Conservation (phyloP, 2,329 filamentous ascomycete species). For the Aschersonia sp. region DNA sequence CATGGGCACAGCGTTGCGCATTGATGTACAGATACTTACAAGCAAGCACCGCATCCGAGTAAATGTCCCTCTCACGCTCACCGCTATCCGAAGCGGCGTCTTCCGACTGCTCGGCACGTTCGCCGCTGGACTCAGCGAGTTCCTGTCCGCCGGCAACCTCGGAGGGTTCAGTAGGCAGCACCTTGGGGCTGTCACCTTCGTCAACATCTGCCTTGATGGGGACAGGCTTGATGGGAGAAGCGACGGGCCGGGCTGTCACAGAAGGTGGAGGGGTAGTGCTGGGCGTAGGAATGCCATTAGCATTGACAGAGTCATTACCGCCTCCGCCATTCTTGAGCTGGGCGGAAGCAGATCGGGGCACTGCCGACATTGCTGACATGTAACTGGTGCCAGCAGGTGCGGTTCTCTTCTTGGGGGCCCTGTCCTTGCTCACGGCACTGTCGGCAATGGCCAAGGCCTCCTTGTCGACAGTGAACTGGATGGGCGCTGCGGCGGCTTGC, state of each 20-base stretch:
- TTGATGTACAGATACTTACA: constrained; percentile 42
- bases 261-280: constrained; percentile 48
- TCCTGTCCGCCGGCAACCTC: constrained; percentile 50
- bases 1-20: not conserved
- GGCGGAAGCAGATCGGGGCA: constrained; percentile 45
- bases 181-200: constrained; percentile 67
- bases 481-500: constrained; percentile 89
- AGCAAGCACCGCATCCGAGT: constrained; percentile 77
- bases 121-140: constrained; percentile 41
- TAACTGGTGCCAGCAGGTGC: constrained; percentile 39
- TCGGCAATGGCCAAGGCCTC: constrained; percentile 82
- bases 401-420: constrained; percentile 54
- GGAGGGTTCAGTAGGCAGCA: constrained; percentile 57
- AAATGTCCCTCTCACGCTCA: constrained; percentile 80
- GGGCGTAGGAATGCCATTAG: constrained; percentile 55
- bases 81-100: constrained; percentile 58
- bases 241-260: constrained; percentile 25
- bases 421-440: constrained; percentile 55
- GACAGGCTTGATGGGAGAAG: constrained; percentile 45
- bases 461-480: constrained; percentile 98
- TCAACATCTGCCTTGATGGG: constrained; percentile 64
- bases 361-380: constrained; percentile 42
- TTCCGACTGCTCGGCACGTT: constrained; percentile 46
- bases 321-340: constrained; percentile 44
- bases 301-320: constrained; percentile 20